Evolutionary conservation across 2,329 filamentous ascomycete species (phyloP), one percentile per base, ranked within the genome.

Genomic region (Clonostachys rosea): DNA sequence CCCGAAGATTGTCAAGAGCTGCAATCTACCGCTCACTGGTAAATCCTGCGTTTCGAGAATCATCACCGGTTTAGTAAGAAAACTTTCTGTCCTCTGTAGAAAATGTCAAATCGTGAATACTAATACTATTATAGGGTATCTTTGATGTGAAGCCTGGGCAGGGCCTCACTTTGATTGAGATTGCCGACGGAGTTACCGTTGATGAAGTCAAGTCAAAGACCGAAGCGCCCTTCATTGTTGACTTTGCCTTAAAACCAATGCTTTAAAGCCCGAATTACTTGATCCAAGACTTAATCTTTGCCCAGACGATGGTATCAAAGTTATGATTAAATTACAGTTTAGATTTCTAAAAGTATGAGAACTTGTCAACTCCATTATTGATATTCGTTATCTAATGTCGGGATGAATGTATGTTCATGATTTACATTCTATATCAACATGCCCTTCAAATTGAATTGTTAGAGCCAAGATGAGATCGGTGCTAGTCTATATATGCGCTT

Each of bases 141-240:
- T 87, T 87, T 63, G 72, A 87, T 57, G 83, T 87, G 8, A 79
- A 87, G 54, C 74, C 85, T 35, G 64, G 64, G 33, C 77, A 79
- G 17, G 84, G 84, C 3, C 60, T 89, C 37, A 86, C 82, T 0
- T 69, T 91, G 44, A 87, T 84, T 0, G 87, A 91, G 65, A 63
- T 89, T 14, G 86, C 86, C 2, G 81, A 83, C 2, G 84, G 82
- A 1, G 80, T 89, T 1, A 75, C 75, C 12, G 74, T 89, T 2
- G 84, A 90, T 34, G 81, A 87, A 51, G 76, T 91, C 4, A 78
- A 70, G 67, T 69, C 71, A 54, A 89, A 88, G 73, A 90, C 87
- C 2, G 84, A 81, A 45, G 86, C 87, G 0, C 70, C 75, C 37
- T 91, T 90, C 60, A 62, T 65, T 5, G 77, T 89, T 40, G 45